Base-by-base conservation (phyloP, 352 stramenopile species). In the Phytopythium aichiense region DNA sequence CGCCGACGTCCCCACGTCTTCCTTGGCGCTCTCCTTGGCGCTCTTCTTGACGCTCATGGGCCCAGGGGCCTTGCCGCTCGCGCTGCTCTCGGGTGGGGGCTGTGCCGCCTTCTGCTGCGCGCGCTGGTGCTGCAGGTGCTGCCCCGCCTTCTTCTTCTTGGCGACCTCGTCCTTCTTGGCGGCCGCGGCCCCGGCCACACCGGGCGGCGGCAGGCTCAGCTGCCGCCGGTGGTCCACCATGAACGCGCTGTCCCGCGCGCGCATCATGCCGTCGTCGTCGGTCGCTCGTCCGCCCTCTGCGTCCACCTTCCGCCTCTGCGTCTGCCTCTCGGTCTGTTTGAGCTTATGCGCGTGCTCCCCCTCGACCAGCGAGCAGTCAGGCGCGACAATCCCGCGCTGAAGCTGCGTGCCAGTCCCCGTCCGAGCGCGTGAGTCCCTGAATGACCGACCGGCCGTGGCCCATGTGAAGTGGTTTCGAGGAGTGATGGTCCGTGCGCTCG, bases 171-270 rank as follows among this genome's bases (percentile, higher is more conserved):
- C 65, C 30, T 72, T 65, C 61, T 66, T 73, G 37, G 51, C 64
- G 9, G 61, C 33, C 22, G 56, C 42, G 18, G 51, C 50, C 42
- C 22, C 51, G 18, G 60, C 20, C 23, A 37, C 22, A 18, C 20
- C 6, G 6, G 54, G 54, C 50, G 62, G 49, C n/a, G 56, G 54
- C 22, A 60, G 28, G 55, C 66, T 57, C 48, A 69, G 49, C 42
- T 80, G 68, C 18, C 71, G 71, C 31, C 71, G 73, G 51, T 78
- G 68, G 62, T 78, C 71, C 66, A 77, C 69, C 50, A 74, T 64
- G 46, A 78, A 72, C 62, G 71, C 71, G 53, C 64, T 60, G 64
- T 81, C 68, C 42, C 73, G 73, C 30, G 56, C 58, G 55, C 81
- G 79, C 76, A 84, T 81, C 20, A 16, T 42, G n/a, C 16, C 28